Conservation (phyloP, 106 monocot genomes). For the Allium sativum region DNA sequence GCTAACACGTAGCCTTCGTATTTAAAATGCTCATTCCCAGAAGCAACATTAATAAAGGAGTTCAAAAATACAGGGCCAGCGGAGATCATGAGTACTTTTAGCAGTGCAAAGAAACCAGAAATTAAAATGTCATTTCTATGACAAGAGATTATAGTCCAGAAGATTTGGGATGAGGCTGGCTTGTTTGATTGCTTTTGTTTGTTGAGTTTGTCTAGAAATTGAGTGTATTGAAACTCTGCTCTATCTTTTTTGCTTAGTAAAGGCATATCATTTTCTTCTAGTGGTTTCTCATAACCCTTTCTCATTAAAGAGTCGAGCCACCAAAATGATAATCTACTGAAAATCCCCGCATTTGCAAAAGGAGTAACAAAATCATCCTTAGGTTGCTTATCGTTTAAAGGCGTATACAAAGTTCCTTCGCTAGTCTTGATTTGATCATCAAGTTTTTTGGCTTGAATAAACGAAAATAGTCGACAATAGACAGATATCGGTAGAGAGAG, state of each 20-base stretch:
- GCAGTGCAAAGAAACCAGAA: constrained; percentile 61
- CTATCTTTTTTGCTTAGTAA: constrained; percentile 30
- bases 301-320: constrained; percentile 94
- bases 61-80: constrained; percentile 69
- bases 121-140: constrained; percentile 43
- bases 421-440: background rate
- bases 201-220: constrained; percentile 44
- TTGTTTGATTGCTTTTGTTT: background rate
- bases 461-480: constrained; percentile 26
- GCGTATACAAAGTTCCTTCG: constrained; percentile 18
- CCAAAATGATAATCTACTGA: constrained; percentile 74
- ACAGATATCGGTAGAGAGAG: constrained; percentile 47
- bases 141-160: constrained; percentile 50
- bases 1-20: constrained; percentile 68
- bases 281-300: constrained; percentile 55
- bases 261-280: constrained; percentile 79
- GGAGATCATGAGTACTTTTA: constrained; percentile 61
- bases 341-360: constrained; percentile 54
- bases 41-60: constrained; percentile 59
- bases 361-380: constrained; percentile 22
- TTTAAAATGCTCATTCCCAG: constrained; percentile 23
- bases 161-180: background rate
- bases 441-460: constrained; percentile 6
- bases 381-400: constrained; percentile 21
- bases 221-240: constrained; percentile 30